Evolutionary conservation across 441 rosid species (phyloP), one percentile per base, ranked within the genome.

Genomic region (Croton setiger): DNA sequence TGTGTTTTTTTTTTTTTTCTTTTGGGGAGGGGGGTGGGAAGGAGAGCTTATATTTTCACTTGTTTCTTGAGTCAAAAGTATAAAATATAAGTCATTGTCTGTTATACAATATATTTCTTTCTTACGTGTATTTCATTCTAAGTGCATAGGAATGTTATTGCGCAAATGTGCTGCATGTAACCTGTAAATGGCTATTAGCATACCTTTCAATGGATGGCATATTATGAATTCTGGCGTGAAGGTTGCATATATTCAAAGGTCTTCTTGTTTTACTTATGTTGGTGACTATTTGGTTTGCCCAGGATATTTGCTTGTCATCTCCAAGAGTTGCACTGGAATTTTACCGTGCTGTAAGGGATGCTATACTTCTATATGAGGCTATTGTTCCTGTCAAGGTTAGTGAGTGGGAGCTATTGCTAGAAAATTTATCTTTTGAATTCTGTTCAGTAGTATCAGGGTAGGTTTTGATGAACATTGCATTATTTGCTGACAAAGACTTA

Each of bases 261-360:
- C 7, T 39, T 7, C 9, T 6, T 64, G 33, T 14, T 60, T 74
- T 66, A 27, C 70, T 75, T 66, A 11, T 75, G 60, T 18, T 37
- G 71, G 39, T 70, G 33, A 13, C n/a, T 61, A 75, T 70, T 73
- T 59, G 68, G 20, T 80, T 70, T 27, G 31, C 31, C 1, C 85
- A 95, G 99, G 97, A 90, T 75, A 84, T 87, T 77, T 91, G 98
- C 78, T 78, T 88, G 76, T 88, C 98, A 31, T 88, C 99, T 66
- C 81, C 91, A 59, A 89, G 92, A 79, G 95, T 95, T 76, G 95
- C 97, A 55, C 70, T 82, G 83, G 96, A 91, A 78, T 85, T 92
- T 70, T 92, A 88, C 81, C 84, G 76, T 66, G 93, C 97, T 80
- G 93, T 86, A 62, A 87, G 96, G 78, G 98, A 92, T 83, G 86